These are phyloP conservation scores for Rhizophagus sp. DNA, from an alignment of 192 early-diverging fungal genomes.

Conservation along the genomic window DNA sequence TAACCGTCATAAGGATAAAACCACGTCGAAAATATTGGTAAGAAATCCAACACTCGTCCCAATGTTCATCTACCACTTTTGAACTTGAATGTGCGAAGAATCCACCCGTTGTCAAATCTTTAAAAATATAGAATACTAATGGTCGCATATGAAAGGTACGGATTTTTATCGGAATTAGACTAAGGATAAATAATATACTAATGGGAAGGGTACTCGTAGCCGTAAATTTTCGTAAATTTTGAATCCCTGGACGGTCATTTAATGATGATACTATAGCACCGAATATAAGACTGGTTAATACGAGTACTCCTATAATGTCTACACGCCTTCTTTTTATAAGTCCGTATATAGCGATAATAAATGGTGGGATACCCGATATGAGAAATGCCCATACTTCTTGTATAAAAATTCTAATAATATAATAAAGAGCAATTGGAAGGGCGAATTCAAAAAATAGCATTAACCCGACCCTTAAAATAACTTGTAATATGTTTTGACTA, in stretches of 20 bases:
- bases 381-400: constrained; percentile 37
- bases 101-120: constrained; percentile 37
- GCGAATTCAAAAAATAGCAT: not conserved
- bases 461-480: too few relatives aligned
- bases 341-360: constrained; percentile 34
- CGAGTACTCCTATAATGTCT: constrained; percentile 41
- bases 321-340: constrained; percentile 31
- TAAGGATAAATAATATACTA: constrained; percentile 38
- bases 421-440: not conserved
- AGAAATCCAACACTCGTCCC: not conserved
- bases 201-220: constrained; percentile 40
- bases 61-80: not conserved
- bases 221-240: constrained; percentile 35
- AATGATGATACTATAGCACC: too few relatives aligned
- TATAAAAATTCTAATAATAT: constrained; percentile 6
- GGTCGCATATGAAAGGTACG: constrained; percentile 37
- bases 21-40: too few relatives aligned
- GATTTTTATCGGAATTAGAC: constrained; percentile 40
- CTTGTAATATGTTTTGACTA: too few relatives aligned
- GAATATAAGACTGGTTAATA: constrained; percentile 40
- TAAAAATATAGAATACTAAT: constrained; percentile 40
- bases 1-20: too few relatives aligned
- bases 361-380: constrained; percentile 42
- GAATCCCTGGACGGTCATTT: too few relatives aligned
- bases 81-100: too few relatives aligned